Evolutionary conservation across 1,284 basidiomycete species (phyloP).

Genomic region (Austropuccinia psidii): DNA sequence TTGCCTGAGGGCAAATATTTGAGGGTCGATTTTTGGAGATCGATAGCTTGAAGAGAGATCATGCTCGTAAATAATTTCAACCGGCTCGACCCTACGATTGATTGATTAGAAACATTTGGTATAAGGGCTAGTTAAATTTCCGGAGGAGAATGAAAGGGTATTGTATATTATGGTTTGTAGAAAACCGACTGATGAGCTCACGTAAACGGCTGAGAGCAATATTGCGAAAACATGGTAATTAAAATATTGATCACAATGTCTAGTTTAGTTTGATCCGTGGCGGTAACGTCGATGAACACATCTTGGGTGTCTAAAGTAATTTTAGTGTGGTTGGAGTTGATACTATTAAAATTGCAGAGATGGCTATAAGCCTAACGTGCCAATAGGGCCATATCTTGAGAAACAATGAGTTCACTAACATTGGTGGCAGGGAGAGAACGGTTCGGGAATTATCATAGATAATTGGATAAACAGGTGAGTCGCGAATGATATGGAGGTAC

Average conservation of each 20-base stretch:
- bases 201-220: conserved; percentile 85
- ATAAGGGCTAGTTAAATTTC: background rate
- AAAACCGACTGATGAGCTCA: conserved; percentile 51
- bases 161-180: background rate
- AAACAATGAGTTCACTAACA: conserved; percentile 74
- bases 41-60: conserved; percentile 45
- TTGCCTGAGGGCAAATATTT: conserved; percentile 7
- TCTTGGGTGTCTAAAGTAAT: conserved; percentile 90
- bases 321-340: conserved; percentile 62
- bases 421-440: conserved; percentile 94
- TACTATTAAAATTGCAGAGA: conserved; percentile 18
- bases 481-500: conserved; percentile 86
- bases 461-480: conserved; percentile 93
- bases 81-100: conserved; percentile 72
- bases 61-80: conserved; percentile 65
- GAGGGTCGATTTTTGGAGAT: conserved; percentile 22
- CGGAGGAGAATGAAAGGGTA: background rate
- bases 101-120: background rate
- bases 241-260: conserved; percentile 91
- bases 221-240: conserved; percentile 94
- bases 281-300: conserved; percentile 94
- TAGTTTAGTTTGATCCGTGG: conserved; percentile 95
- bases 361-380: background rate
- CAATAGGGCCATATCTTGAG: background rate
- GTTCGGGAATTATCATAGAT: conserved; percentile 83